Evolutionary conservation across 106 monocot species (phyloP).

Genomic region (Narthecium ossifragum): DNA sequence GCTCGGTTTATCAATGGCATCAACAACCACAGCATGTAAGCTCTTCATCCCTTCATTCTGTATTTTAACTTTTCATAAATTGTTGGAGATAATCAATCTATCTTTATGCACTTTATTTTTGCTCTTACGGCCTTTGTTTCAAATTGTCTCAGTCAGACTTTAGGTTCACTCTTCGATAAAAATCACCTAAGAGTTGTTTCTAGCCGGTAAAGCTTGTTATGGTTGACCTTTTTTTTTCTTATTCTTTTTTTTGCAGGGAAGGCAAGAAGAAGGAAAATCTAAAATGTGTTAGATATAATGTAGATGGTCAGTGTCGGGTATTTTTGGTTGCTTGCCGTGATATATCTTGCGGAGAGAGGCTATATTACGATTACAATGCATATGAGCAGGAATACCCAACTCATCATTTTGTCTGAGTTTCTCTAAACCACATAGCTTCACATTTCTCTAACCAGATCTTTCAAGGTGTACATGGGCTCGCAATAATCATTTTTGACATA

Average conservation of each 20-base stretch:
- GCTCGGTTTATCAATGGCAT: conserved; percentile 90
- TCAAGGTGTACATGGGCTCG: background rate
- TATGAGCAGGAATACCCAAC: conserved; percentile 87
- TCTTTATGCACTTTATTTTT: background rate
- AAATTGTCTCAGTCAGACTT: too few species aligned
- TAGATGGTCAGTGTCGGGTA: conserved; percentile 67
- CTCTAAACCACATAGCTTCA: background rate
- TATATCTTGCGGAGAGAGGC: conserved; percentile 69
- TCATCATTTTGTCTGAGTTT: conserved; percentile 68
- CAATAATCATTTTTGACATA: conserved; percentile 11
- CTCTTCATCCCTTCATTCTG: background rate
- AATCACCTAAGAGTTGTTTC: background rate
- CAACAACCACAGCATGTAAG: conserved; percentile 76
- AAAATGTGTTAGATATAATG: conserved; percentile 87
- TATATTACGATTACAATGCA: conserved; percentile 94
- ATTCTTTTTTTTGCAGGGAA: conserved; percentile 41
- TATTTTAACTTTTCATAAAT: background rate
- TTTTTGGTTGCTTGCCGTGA: conserved; percentile 86
- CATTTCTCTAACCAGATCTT: too few species aligned
- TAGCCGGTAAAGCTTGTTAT: background rate
- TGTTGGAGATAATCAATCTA: background rate
- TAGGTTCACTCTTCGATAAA: too few species aligned
- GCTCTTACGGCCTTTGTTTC: too few species aligned
- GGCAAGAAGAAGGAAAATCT: conserved; percentile 84
- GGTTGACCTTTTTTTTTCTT: conserved; percentile 15